A percentile compares a stretch with the other conserved stretches of the same genome.
phyloP scores from a whole-genome alignment of 192 early-diverging fungal genomes.

The Coemansia sp. region DNA sequence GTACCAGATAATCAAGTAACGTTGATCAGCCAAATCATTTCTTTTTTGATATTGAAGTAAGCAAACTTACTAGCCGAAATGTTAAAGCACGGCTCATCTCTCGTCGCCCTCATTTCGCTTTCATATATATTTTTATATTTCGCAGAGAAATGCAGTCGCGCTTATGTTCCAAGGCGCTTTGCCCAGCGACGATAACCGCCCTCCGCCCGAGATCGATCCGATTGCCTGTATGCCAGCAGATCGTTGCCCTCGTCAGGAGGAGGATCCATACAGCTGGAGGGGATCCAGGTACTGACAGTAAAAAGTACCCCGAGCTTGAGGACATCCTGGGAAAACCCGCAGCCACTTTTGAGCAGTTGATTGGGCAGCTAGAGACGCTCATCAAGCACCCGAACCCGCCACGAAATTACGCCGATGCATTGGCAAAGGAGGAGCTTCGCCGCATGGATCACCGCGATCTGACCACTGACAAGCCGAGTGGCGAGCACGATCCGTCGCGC shows the following conservation, averaged over 20 bases:
- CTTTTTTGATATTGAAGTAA: not conserved
- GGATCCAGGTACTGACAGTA: not conserved
- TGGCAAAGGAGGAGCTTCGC: conserved; percentile 53
- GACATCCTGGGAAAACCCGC: conserved; percentile 42
- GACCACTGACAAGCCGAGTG: conserved; percentile 8
- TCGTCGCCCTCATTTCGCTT: not conserved
- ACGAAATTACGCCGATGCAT: conserved; percentile 52
- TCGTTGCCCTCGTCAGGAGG: not conserved
- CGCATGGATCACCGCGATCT: conserved; percentile 31
- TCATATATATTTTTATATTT: not conserved
- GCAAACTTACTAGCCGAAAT: not conserved
- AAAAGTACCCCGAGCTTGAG: conserved; percentile 32
- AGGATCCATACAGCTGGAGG: not conserved
- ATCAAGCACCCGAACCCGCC: conserved; percentile 55
- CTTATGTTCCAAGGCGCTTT: conserved; percentile 23
- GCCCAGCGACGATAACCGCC: not conserved
- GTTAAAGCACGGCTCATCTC: no score
- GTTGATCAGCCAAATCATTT: not conserved
- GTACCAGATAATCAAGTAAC: not conserved
- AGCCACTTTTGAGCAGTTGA: conserved; percentile 32
- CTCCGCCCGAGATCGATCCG: not conserved
- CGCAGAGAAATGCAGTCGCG: conserved; percentile 33
- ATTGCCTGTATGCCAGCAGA: not conserved
- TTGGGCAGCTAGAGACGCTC: conserved; percentile 42
- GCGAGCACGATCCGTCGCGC: not conserved